A percentile compares a stretch with the other conserved stretches of the same genome.
Evolutionary conservation across 306 rosid species (phyloP).

Genomic region (Neltuma alba): DNA sequence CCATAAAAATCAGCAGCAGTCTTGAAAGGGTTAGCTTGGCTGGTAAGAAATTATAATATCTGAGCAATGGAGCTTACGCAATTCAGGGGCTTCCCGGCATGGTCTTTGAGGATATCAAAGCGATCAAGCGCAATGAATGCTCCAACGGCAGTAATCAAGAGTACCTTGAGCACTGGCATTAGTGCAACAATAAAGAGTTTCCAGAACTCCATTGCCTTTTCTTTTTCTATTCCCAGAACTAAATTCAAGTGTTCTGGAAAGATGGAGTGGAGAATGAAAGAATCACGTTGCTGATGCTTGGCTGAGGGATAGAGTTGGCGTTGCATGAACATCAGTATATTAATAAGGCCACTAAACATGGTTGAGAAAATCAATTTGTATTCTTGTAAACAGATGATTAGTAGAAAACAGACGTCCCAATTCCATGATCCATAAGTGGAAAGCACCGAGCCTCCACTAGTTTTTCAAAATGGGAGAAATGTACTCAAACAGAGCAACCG

Average conservation of each 20-base stretch:
- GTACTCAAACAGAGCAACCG: too few species aligned
- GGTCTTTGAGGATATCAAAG: conserved; percentile 20
- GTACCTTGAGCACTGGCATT: conserved; percentile 36
- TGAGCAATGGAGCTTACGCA: conserved; percentile 13
- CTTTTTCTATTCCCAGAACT: background rate
- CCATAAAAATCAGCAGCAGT: too few species aligned
- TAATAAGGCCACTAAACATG: background rate
- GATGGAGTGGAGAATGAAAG: background rate
- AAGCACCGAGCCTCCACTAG: background rate
- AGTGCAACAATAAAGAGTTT: conserved; percentile 37
- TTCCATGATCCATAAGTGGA: background rate
- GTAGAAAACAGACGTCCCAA: background rate
- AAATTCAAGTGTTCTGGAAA: background rate
- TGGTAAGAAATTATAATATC: too few species aligned
- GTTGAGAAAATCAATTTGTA: background rate
- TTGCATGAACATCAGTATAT: background rate
- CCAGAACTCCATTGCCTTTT: conserved; percentile 32
- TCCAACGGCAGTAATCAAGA: conserved; percentile 37
- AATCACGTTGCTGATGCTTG: background rate
- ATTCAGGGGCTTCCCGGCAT: conserved; percentile 32
- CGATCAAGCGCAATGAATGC: conserved; percentile 33
- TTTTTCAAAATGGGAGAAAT: background rate
- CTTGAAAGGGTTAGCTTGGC: background rate
- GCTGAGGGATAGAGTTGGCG: background rate
- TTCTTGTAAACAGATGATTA: background rate